These are phyloP conservation scores for Syzygium jambos DNA, from an alignment of 345 rosid genomes.

Conservation along the genomic window DNA sequence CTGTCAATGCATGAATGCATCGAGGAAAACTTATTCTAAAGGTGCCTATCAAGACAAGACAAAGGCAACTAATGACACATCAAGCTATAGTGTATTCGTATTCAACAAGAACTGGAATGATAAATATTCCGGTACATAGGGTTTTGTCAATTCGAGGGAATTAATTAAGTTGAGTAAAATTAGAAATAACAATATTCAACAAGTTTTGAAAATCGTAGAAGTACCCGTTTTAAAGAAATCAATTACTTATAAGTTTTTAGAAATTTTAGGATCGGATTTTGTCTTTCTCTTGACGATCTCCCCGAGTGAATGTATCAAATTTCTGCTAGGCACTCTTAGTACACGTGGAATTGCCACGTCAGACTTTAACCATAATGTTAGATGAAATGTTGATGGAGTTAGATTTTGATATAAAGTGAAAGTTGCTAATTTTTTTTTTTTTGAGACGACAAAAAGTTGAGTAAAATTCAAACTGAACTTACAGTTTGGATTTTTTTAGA, in stretches of 20 bases:
- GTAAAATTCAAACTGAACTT: not conserved
- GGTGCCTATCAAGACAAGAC: not conserved
- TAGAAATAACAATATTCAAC: not conserved
- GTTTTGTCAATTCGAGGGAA: not conserved
- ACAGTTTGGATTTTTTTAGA: not conserved
- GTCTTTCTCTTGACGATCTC: not conserved
- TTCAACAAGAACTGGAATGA: not conserved
- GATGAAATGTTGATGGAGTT: not conserved
- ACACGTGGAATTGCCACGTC: not conserved
- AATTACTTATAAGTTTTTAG: not conserved
- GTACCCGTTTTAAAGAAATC: not conserved
- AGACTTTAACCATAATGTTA: not conserved
- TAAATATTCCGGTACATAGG: not conserved
- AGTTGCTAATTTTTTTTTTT: no score
- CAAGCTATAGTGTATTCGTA: not conserved
- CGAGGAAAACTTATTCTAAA: not conserved
- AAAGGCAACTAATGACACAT: not conserved
- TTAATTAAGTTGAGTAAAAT: not conserved
- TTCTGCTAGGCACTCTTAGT: not conserved
- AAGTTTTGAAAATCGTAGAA: not conserved
- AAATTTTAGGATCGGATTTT: not conserved
- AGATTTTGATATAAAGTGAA: not conserved
- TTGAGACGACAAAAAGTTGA: not conserved
- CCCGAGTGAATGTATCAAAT: not conserved
- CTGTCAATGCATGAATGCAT: not conserved